phyloP scores from a whole-genome alignment of 192 early-diverging fungal genomes.

The Backusella australiensis region DNA sequence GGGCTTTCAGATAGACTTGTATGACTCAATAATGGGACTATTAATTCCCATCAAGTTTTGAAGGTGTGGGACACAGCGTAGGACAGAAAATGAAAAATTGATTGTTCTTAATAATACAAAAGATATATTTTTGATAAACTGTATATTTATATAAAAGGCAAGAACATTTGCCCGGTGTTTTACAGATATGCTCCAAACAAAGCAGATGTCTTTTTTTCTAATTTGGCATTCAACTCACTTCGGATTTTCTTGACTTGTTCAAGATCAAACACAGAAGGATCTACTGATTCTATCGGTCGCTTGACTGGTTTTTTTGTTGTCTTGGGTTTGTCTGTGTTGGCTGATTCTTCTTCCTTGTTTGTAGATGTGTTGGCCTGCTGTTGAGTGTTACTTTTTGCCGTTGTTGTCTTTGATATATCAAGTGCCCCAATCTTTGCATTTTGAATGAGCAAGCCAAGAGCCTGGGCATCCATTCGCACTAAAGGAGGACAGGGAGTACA shows the following conservation, averaged over 20 bases:
- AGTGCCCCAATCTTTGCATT: slow-evolving; percentile 19
- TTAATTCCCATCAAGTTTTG: neutral
- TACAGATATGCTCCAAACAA: slow-evolving; percentile 7
- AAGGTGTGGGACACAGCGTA: neutral
- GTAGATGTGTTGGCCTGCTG: neutral
- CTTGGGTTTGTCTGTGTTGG: neutral
- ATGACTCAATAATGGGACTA: neutral
- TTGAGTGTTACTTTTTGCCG: neutral
- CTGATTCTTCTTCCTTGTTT: neutral
- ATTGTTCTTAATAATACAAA: neutral
- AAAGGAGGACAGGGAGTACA: slow-evolving; percentile 83
- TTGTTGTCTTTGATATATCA: neutral
- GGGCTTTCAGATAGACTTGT: neutral
- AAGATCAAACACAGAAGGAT: slow-evolving; percentile 2
- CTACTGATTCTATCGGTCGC: neutral
- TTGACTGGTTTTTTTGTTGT: neutral
- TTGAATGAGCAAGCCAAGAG: slow-evolving; percentile 63
- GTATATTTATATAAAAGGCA: neutral
- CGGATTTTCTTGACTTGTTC: neutral
- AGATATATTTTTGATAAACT: no score
- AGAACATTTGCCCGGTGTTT: neutral
- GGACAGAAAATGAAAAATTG: neutral
- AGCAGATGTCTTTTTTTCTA: slow-evolving; percentile 9
- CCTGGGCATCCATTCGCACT: slow-evolving; percentile 78
- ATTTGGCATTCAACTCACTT: neutral